Base-by-base conservation (phyloP, 192 early-diverging fungal genomes). In the Pilobolus umbonatus region DNA sequence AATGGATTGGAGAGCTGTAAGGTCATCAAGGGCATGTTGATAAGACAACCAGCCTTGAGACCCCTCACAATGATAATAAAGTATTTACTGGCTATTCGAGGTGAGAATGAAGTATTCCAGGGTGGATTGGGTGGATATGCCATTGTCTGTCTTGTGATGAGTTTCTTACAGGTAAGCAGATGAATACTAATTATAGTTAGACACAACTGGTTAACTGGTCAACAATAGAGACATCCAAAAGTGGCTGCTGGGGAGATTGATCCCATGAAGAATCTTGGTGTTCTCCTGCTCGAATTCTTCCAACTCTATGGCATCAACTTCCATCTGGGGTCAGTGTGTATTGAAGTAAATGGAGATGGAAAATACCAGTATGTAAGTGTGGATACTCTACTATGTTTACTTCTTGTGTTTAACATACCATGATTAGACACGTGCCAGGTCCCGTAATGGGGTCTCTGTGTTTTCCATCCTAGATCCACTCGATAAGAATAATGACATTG, bases 91-190 rank as follows among this genome's bases (percentile, higher is more conserved):
- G 68, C 74, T 36, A 75, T 88, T 51, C 73, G 88, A 22, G 68
- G 74, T 5, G 68, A 92, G 65, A 92, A 95, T 66, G 93, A 96
- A 62, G 90, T 93, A 10, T 92, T 82, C 49, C 83, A 79, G 3
- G 96, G 96, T 24, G 96, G 96, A 4, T 64, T 96, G 50, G 92
- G 93, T 12, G 87, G 87, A 22, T 98, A 94, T 60, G 84, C 88
- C 1, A 71, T 92, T 7, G 76, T 93, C 31, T 67, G 86, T 11
- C 59, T 96, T 64, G 85, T 89, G 0, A 78, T 85, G 54, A 84
- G 88, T 30, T 88, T 96, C 55, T 67, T 98, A 15, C 92, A 85
- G 73, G 83, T 85, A 67, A 61, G 55, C 10, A 11, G 19, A 40
- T 24, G 1, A 35, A 15, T 42, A 8, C 17, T 44, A 30, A 38